Percentiles rank a stretch among this genome's conserved stretches.
These are phyloP conservation scores for Trichoderma koningii DNA, from an alignment of 2,329 filamentous ascomycete genomes.

Conservation along the genomic window DNA sequence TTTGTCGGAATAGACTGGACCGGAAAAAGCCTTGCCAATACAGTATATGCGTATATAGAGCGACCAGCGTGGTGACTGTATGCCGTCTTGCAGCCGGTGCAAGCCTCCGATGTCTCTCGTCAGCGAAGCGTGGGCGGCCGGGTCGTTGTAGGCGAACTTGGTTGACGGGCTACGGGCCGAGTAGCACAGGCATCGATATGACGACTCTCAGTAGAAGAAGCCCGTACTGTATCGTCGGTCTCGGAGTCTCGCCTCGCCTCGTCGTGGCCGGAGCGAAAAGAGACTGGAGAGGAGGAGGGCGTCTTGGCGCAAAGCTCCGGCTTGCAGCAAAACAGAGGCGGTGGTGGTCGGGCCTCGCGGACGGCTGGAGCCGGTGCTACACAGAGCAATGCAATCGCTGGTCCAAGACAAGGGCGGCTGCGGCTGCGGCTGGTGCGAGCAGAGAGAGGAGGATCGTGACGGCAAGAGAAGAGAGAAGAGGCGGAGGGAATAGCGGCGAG, in stretches of 20 bases:
- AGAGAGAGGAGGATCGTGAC: neutral
- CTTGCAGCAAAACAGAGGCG: constrained; percentile 3
- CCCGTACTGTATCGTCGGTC: neutral
- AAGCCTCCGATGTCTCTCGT: constrained; percentile 18
- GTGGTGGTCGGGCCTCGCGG: constrained; percentile 1
- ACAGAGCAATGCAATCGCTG: constrained; percentile 18
- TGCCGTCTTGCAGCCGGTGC: constrained; percentile 6
- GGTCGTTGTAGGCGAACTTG: constrained; percentile 9
- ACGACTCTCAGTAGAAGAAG: constrained; percentile 14
- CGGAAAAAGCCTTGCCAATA: constrained; percentile 5
- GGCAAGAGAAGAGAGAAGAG: neutral
- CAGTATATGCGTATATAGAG: neutral
- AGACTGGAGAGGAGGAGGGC: neutral
- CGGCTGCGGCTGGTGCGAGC: neutral
- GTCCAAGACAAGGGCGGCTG: constrained; percentile 12
- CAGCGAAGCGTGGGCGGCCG: constrained; percentile 13
- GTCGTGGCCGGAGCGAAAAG: neutral
- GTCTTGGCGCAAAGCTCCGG: constrained; percentile 8
- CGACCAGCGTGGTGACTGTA: constrained; percentile 18
- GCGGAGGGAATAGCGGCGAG: constrained; percentile 7
- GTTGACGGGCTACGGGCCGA: constrained; percentile 18
- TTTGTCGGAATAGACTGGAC: neutral
- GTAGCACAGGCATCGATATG: constrained; percentile 25
- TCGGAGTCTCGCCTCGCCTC: neutral
- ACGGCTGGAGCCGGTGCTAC: constrained; percentile 23